A percentile compares a stretch with the other conserved stretches of the same genome.
These are phyloP conservation scores for Parasitella parasitica DNA, from an alignment of 371 early-diverging fungal genomes.

Conservation along the genomic window DNA sequence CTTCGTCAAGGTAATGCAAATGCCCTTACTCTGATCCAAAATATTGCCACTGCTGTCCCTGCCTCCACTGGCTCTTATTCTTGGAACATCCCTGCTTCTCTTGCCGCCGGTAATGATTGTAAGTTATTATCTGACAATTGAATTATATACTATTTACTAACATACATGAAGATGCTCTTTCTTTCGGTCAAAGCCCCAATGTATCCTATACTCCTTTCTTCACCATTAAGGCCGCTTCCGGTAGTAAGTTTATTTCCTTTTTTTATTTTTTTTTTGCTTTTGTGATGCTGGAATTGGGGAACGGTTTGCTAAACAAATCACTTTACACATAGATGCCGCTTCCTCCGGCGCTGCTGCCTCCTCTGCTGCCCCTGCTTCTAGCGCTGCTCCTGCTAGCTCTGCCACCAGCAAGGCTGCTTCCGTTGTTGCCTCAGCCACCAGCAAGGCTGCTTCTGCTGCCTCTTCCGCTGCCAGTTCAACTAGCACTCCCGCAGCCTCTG, in stretches of 20 bases:
- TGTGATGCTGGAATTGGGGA: neutral
- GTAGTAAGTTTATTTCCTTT: slow-evolving; percentile 16
- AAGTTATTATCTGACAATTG: slow-evolving; percentile 22
- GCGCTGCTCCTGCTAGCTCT: slow-evolving; percentile 1
- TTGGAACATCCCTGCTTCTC: slow-evolving; percentile 39
- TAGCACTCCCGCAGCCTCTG: slow-evolving; percentile 12
- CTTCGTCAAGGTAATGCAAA: slow-evolving; percentile 25
- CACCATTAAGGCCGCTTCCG: slow-evolving; percentile 35
- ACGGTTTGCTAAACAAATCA: neutral
- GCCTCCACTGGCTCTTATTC: slow-evolving; percentile 29
- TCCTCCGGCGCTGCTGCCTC: neutral
- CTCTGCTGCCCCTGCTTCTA: slow-evolving; percentile 1
- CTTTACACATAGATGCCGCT: neutral
- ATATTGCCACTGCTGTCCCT: slow-evolving; percentile 32
- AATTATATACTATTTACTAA: neutral
- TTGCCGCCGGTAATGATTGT: slow-evolving; percentile 42
- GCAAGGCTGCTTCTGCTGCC: slow-evolving; percentile 3
- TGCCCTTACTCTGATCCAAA: slow-evolving; percentile 14
- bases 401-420: neutral
- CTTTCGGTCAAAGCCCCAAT: slow-evolving; percentile 16
- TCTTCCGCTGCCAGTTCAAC: slow-evolving; percentile 5
- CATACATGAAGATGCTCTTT: slow-evolving; percentile 8
- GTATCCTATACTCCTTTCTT: slow-evolving; percentile 34
- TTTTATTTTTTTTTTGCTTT: neutral
- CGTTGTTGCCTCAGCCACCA: slow-evolving; percentile 3